Conservation (phyloP, 2,329 filamentous ascomycete genomes). For the Diaporthe nobilis region DNA sequence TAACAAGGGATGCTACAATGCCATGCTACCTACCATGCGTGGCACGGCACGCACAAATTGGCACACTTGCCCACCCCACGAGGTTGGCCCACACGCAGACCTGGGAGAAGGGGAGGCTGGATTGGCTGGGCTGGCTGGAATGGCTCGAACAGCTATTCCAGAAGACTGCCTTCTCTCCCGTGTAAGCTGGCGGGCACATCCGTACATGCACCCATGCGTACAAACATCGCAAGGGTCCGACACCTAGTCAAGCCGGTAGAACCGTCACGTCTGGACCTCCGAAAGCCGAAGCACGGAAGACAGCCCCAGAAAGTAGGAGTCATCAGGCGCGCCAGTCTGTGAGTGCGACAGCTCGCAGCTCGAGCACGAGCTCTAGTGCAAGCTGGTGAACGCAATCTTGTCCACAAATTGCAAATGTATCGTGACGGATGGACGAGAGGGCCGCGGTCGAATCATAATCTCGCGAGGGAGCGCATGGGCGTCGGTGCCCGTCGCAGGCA, state of each 20-base stretch:
- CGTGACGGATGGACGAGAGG: conserved; percentile 8
- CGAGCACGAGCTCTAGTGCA: conserved; percentile 11
- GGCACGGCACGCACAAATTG: background rate
- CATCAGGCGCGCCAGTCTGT: background rate
- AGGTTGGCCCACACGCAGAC: background rate
- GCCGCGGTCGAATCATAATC: conserved; percentile 17
- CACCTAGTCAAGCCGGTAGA: background rate
- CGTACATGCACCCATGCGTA: background rate
- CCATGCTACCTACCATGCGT: background rate
- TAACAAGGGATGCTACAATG: background rate
- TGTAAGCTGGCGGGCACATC: background rate
- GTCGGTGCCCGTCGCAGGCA: background rate
- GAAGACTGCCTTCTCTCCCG: background rate
- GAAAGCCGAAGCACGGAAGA: background rate
- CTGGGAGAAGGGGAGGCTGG: background rate
- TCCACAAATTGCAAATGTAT: conserved; percentile 26
- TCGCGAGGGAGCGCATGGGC: conserved; percentile 18
- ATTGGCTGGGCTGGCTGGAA: too few species aligned
- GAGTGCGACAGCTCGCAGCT: background rate
- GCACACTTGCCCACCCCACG: background rate
- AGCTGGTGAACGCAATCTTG: conserved; percentile 9
- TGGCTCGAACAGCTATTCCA: background rate
- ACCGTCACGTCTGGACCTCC: background rate
- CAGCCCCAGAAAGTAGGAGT: background rate
- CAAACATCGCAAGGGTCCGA: background rate